phyloP scores from a whole-genome alignment of 2,329 filamentous ascomycete genomes.

The Cladosporium oxysporum region DNA sequence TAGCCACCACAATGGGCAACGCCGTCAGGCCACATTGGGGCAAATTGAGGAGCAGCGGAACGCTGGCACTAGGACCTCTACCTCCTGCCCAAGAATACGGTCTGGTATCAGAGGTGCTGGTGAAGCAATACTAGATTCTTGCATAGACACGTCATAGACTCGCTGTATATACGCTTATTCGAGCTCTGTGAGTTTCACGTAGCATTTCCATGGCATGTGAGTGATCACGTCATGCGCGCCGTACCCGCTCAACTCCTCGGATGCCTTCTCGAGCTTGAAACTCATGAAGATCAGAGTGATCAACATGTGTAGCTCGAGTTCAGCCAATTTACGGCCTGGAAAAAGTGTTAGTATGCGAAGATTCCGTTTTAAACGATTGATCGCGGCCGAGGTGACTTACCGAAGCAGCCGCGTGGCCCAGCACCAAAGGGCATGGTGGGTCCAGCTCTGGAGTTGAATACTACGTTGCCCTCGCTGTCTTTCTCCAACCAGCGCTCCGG shows the following conservation, averaged over 20 bases:
- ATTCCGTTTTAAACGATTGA: background rate
- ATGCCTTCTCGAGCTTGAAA: conserved; percentile 1
- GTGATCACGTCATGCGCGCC: conserved; percentile 33
- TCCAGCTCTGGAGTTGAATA: conserved; percentile 40
- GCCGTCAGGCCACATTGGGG: conserved; percentile 18
- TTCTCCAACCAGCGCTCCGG: conserved; percentile 45
- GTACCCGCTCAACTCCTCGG: conserved; percentile 26
- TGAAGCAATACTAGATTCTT: conserved; percentile 3
- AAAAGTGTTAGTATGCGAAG: background rate
- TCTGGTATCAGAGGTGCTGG: conserved; percentile 16
- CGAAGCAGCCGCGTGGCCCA: conserved; percentile 42
- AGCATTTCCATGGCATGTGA: conserved; percentile 33
- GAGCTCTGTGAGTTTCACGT: conserved; percentile 25
- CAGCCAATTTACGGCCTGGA: conserved; percentile 29
- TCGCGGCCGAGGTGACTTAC: conserved; percentile 25
- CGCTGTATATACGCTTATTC: background rate
- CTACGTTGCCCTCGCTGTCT: conserved; percentile 31
- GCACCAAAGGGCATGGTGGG: conserved; percentile 41
- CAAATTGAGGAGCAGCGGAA: conserved; percentile 11
- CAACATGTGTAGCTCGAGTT: conserved; percentile 24
- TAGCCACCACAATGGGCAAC: conserved; percentile 39
- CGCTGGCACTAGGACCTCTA: conserved; percentile 8
- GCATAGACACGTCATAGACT: background rate
- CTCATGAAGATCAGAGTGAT: background rate
- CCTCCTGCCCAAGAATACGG: conserved; percentile 22